Base-by-base conservation (phyloP, 305 asterid genomes). In the Solanum hybrid region DNA sequence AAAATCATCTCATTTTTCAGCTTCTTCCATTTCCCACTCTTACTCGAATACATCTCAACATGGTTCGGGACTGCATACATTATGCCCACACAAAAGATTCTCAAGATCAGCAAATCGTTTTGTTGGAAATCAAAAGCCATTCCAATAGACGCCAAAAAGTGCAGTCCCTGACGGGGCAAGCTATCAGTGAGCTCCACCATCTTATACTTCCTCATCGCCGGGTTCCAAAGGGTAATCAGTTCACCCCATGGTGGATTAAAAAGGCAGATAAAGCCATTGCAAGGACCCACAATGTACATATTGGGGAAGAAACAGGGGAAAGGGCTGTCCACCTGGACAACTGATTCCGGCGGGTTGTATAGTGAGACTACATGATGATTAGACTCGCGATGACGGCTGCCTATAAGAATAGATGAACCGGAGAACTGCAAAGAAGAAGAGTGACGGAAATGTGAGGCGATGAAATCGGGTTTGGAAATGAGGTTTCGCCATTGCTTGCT, bases 221-320 rank as follows among this genome's bases (percentile, higher is more conserved):
- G 87, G 88, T 88, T 88, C 90, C 88, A 88, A 16, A 88, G 87
- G 88, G 35, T 22, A 37, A 88, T 79, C 26, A 56, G 20, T 2
- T 88, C 88, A 29, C 90, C 90, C 90, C 87, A 88, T 2, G 90
- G 90, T 5, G 86, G 86, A 27, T 79, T 46, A 86, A 31, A 60
- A 24, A 88, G 80, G 72, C 90, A 88, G 27, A 80, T 69, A 34
- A 80, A 32, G 42, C 90, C 90, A 46, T 79, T 36, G 32, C 38
- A 24, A 24, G 90, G 86, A 42, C 90, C 90, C 34, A 88, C 90
- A 38, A 88, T 20, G 71, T 88, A 75, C 88, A 88, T 88, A 34
- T 88, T 60, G 42, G 71, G 69, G n/a, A 56, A 88, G 79, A 69
- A 88, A 26, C 36, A 79, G 29, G 90, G 90, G 71, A 79, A 88